Conservation (phyloP, 2,329 filamentous ascomycete species). For the Diplodia scrobiculata region DNA sequence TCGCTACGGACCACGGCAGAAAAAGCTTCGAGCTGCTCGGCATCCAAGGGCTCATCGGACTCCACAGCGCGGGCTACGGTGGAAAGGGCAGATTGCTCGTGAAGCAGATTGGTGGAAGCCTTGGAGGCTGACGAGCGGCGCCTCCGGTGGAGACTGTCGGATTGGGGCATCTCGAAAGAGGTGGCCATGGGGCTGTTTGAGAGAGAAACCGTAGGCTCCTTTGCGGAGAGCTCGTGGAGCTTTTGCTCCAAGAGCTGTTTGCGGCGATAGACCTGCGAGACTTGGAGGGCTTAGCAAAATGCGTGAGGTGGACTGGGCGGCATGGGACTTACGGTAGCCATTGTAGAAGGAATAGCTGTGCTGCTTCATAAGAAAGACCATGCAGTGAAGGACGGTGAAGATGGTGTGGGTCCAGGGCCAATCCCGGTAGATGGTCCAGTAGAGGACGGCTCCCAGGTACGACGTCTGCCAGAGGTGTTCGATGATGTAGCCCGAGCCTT, state of each 20-base stretch:
- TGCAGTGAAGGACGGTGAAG: conserved; percentile 72
- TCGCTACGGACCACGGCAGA: conserved; percentile 67
- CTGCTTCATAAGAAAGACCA: conserved; percentile 82
- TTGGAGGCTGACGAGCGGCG: conserved; percentile 44
- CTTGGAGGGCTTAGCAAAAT: conserved; percentile 32
- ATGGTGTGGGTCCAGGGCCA: conserved; percentile 85
- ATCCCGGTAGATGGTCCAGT: conserved; percentile 67
- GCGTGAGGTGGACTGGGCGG: background rate
- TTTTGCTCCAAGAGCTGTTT: conserved; percentile 49
- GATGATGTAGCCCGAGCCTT: conserved; percentile 68
- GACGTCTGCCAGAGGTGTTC: conserved; percentile 72
- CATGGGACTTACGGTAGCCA: conserved; percentile 57
- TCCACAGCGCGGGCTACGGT: conserved; percentile 64
- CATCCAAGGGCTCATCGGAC: conserved; percentile 61
- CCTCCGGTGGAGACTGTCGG: conserved; percentile 27
- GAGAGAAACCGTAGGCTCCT: conserved; percentile 45
- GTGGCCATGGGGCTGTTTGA: conserved; percentile 13
- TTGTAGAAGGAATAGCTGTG: conserved; percentile 80
- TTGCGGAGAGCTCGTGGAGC: conserved; percentile 60
- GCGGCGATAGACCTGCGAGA: conserved; percentile 62
- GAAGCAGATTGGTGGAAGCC: conserved; percentile 47
- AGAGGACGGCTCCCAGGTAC: conserved; percentile 65
- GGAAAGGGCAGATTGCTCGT: conserved; percentile 60
- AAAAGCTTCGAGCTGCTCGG: conserved; percentile 65
- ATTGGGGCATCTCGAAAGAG: conserved; percentile 28